Evolutionary conservation across 1,139 yeast genomes (phyloP), one percentile per base, ranked within the genome.

Genomic region (Protomyces macrosporus): DNA sequence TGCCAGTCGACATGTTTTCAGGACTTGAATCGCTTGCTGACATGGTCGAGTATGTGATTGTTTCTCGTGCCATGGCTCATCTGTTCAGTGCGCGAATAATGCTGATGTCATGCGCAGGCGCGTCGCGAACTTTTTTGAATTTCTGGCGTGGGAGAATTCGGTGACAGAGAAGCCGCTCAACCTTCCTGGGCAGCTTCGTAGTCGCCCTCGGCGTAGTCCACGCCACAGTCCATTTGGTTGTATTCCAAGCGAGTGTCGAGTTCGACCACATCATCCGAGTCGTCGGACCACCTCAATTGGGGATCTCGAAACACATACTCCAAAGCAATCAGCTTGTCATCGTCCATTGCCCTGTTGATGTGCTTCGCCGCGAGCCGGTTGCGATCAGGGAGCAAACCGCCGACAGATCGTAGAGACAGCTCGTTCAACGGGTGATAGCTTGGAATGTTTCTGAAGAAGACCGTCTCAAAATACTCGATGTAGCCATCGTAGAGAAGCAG

Each of bases 271-370:
- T 85, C 87, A 55, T 85, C 90, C 63, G 87, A 82, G 51, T 81
- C 78, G 48, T 90, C 84, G 71, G 88, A 85, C 98, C 98, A 93
- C 4, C 97, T 97, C 53, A 93, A 76, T 73, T 86, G 86, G 34
- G 87, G 82, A 23, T 95, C 86, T 58, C 90, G 81, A 57, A 86
- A 79, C 2, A 93, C 78, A 61, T 81, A 81, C 67, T 81, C 79
- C 70, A 93, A 77, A 55, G 78, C 69, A 0, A 96, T 96, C 30
- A 93, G 75, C 69, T 96, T 77, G 7, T 83, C 86, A 67, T 90
- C 97, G 70, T 84, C 81, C 23, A 91, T 76, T 0, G 98, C 97
- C 60, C 90, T 81, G 0, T 95, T 88, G 67, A 93, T 78, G 73
- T 91, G 97, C 69, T 89, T 87, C 0, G 98, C 96, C 5, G 90